A percentile compares a stretch with the other conserved stretches of the same genome.
These are phyloP conservation scores for Mycena maculata DNA, from an alignment of 768 basidiomycete species.

Conservation along the genomic window DNA sequence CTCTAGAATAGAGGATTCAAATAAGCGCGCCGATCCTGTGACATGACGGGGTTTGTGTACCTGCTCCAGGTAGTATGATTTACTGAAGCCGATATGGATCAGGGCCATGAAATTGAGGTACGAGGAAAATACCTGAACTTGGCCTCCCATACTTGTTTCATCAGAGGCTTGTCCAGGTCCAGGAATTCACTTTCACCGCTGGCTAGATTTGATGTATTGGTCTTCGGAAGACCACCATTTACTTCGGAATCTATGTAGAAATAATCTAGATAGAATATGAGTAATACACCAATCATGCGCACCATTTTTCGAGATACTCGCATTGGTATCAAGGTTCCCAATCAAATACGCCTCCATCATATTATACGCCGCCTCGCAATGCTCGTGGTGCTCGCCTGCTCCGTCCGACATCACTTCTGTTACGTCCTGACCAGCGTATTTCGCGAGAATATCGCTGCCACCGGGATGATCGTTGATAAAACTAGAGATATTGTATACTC, in stretches of 20 bases:
- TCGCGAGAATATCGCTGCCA: conserved; percentile 89
- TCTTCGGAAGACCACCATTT: conserved; percentile 88
- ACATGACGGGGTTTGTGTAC: conserved; percentile 96
- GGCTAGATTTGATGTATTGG: conserved; percentile 84
- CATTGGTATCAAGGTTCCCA: conserved; percentile 81
- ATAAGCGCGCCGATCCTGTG: conserved; percentile 85
- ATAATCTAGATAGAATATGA: not conserved
- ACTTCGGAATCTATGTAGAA: conserved; percentile 83
- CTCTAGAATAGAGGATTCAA: conserved; percentile 86
- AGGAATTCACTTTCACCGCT: conserved; percentile 91
- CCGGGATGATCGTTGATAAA: conserved; percentile 94
- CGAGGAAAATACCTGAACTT: conserved; percentile 77
- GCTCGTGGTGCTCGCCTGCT: conserved; percentile 73
- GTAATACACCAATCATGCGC: conserved; percentile 42
- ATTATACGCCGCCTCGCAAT: conserved; percentile 90
- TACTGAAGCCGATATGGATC: conserved; percentile 62
- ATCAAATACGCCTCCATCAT: conserved; percentile 90
- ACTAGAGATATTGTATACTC: conserved; percentile 88
- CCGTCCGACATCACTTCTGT: conserved; percentile 79
- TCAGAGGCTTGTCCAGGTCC: conserved; percentile 87
- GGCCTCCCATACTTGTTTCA: conserved; percentile 87
- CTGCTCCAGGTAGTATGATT: conserved; percentile 95
- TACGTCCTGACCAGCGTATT: conserved; percentile 87
- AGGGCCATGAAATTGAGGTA: not conserved
- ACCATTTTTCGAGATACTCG: conserved; percentile 85